Percentiles rank a stretch among this genome's conserved stretches.
These are phyloP conservation scores for Torulaspora pretoriensis DNA, from an alignment of 1,139 yeast species.

Conservation along the genomic window DNA sequence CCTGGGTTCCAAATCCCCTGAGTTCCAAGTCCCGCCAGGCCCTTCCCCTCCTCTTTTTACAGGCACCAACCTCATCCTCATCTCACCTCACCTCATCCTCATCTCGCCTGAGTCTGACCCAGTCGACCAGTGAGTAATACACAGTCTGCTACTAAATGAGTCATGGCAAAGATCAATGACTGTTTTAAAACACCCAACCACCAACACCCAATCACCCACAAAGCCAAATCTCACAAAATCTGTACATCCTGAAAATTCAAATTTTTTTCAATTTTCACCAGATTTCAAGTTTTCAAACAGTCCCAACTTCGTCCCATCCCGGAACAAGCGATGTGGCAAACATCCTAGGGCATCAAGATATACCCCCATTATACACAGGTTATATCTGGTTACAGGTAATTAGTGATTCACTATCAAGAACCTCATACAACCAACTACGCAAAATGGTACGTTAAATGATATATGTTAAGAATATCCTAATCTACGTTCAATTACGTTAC, in stretches of 20 bases:
- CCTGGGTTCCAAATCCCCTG: too few species aligned
- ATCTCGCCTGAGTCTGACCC: too few species aligned
- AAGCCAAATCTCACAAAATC: not conserved
- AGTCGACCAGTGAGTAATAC: too few species aligned
- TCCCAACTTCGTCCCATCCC: not conserved
- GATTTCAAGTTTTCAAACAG: not conserved
- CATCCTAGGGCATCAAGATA: not conserved
- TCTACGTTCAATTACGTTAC: too few species aligned
- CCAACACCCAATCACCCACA: too few species aligned
- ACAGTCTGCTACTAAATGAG: not conserved
- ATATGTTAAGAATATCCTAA: not conserved
- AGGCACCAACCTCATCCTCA: too few species aligned
- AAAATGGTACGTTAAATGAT: slow-evolving; percentile 22
- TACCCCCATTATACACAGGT: not conserved
- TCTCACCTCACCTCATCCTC: too few species aligned
- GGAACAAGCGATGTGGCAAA: not conserved
- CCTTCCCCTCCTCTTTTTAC: too few species aligned
- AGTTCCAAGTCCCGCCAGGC: too few species aligned
- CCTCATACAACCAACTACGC: slow-evolving; percentile 8
- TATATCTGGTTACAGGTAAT: not conserved
- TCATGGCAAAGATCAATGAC: not conserved
- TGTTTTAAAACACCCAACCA: not conserved
- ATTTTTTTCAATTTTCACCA: not conserved
- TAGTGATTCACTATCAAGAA: not conserved
- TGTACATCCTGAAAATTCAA: not conserved